Percentiles rank a stretch among this genome's conserved stretches.
Evolutionary conservation across 2,329 filamentous ascomycete species (phyloP).

Genomic region (Lecanicillium sp.): DNA sequence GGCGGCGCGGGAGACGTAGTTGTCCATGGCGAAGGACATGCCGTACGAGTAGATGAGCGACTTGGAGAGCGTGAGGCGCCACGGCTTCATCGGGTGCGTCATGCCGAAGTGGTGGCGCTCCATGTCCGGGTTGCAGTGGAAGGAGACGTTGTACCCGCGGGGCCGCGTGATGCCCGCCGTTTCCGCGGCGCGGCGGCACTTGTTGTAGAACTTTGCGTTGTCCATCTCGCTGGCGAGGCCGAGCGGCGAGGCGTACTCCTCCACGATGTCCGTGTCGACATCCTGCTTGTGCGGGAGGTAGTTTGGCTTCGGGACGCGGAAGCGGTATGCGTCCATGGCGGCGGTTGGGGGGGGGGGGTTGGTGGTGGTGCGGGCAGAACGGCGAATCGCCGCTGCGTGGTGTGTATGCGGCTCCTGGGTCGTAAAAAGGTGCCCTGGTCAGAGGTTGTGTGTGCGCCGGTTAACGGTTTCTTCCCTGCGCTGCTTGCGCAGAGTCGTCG

Average conservation of each 20-base stretch:
- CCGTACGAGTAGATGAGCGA: conserved; percentile 92
- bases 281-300: conserved; percentile 52
- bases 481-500: too few species aligned
- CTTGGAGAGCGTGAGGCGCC: conserved; percentile 92
- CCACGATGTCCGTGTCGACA: conserved; percentile 47
- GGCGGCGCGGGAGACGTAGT: conserved; percentile 77
- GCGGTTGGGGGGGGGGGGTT: too few species aligned
- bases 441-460: too few species aligned
- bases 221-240: conserved; percentile 47
- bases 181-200: conserved; percentile 50
- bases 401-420: too few species aligned
- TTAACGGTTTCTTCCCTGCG: too few species aligned
- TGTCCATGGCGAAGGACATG: conserved; percentile 94
- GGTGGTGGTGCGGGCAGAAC: too few species aligned
- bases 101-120: conserved; percentile 96
- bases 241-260: conserved; percentile 46
- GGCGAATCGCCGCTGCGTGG: too few species aligned
- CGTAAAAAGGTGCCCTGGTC: too few species aligned
- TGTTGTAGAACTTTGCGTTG: conserved; percentile 50
- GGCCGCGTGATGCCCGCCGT: conserved; percentile 70
- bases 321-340: conserved; percentile 44
- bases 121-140: conserved; percentile 90
- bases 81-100: conserved; percentile 98
- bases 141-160: conserved; percentile 85
- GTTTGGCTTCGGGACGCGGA: conserved; percentile 52